Evolutionary conservation across 768 basidiomycete genomes (phyloP), one percentile per base, ranked within the genome.

Genomic region (Leccinellum rugosiceps): DNA sequence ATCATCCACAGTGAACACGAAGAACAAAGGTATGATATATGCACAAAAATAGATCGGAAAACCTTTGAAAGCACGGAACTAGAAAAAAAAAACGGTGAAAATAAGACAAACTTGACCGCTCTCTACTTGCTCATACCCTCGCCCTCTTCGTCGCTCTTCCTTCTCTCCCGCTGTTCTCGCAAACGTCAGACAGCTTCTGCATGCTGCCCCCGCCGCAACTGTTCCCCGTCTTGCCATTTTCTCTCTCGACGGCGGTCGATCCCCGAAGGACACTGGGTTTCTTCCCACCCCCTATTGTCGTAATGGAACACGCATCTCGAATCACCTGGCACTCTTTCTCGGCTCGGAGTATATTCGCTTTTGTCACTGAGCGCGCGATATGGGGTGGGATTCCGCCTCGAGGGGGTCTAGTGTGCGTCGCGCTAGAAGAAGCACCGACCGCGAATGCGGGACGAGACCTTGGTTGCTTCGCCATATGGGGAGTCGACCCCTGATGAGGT

Each of bases 91-190:
- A 4, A 10, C n/a, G n/a, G 11, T 25, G 44, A 56, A 50, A 45
- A 32, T 21, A 9, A 47, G 10, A 9, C 25, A 19, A 44, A 51
- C n/a, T 44, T 19, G 4, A 30, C 21, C 1, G 17, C 35, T 35
- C 50, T 19, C 34, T 17, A 2, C 19, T 23, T 23, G 51, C 23
- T 62, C 38, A 68, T 23, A 58, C 17, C 28, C 45, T 59, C 32
- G 32, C 53, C 54, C 56, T 64, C 63, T 66, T 71, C n/a, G 38
- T 10, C 28, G 34, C 46, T 9, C 63, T 62, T 26, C 48, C 41
- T 26, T 50, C 76, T 93, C 94, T 52, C 78, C 78, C 23, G 84
- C 84, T n/a, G 84, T 85, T 86, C 94, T 88, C 51, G 85, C 88
- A 75, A 90, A 86, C 63, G 85, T 88, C 45, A 81, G 77, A 63